These are phyloP conservation scores for Pleurotus ostreatus DNA, from an alignment of 768 basidiomycete genomes.

Conservation along the genomic window DNA sequence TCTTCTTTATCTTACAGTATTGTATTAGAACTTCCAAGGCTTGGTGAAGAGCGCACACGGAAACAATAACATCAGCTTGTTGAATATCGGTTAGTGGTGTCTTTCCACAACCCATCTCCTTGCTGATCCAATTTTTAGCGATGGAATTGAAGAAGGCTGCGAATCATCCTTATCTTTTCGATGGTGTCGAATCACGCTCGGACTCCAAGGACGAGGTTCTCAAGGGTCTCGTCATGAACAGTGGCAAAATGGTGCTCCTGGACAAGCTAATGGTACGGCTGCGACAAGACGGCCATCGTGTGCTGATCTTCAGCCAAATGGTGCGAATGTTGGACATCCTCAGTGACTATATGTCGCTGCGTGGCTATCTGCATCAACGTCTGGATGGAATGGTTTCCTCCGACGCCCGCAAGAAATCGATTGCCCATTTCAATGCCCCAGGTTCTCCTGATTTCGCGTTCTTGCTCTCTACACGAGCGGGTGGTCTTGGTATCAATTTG, in stretches of 20 bases:
- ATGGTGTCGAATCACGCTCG: conserved; percentile 77
- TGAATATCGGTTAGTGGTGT: conserved; percentile 76
- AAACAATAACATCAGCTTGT: conserved; percentile 86
- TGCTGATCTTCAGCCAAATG: conserved; percentile 99
- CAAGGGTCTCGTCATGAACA: conserved; percentile 97
- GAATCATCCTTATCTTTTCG: conserved; percentile 97
- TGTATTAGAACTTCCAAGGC: conserved; percentile 81
- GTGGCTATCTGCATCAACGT: conserved; percentile 90
- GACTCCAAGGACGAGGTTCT: conserved; percentile 76
- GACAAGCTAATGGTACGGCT: conserved; percentile 93
- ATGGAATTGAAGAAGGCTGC: conserved; percentile 99
- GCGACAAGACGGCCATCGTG: conserved; percentile 90
- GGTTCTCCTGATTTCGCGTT: conserved; percentile 96
- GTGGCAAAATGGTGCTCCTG: conserved; percentile 96
- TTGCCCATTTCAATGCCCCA: conserved; percentile 94
- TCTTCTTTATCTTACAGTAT: background rate
- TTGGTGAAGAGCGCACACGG: conserved; percentile 87
- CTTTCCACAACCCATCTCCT: background rate
- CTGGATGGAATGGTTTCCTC: conserved; percentile 95
- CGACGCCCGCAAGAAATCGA: conserved; percentile 90
- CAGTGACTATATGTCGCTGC: conserved; percentile 90
- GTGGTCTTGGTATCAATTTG: conserved; percentile 96
- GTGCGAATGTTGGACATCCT: conserved; percentile 98
- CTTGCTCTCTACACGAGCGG: conserved; percentile 92
- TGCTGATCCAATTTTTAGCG: conserved; percentile 37